Conservation (phyloP, 352 stramenopile genomes). For the Phytophthora hibernalis region DNA sequence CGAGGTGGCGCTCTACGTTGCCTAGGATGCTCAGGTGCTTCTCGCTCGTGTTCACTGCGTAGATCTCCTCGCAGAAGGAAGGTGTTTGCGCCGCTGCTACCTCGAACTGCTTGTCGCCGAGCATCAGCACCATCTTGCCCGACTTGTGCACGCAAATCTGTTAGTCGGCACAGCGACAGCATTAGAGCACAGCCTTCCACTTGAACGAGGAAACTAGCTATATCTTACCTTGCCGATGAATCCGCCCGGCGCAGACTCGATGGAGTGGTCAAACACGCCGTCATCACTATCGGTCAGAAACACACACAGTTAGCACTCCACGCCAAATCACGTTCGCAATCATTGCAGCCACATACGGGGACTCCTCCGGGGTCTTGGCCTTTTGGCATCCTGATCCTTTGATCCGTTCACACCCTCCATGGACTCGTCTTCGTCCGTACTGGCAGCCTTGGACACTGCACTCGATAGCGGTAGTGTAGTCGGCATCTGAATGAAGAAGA, state of each 20-base stretch:
- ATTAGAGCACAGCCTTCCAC: neutral
- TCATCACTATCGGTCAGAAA: slow-evolving; percentile 45
- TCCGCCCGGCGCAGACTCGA: slow-evolving; percentile 71
- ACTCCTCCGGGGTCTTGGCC: slow-evolving; percentile 32
- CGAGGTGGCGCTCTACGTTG: slow-evolving; percentile 75
- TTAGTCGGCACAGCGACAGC: neutral
- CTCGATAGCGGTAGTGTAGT: slow-evolving; percentile 82
- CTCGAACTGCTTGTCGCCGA: slow-evolving; percentile 89
- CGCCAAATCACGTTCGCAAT: neutral
- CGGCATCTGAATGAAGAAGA: slow-evolving; percentile 87
- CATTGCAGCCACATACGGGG: slow-evolving; percentile 19
- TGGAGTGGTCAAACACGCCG: slow-evolving; percentile 72
- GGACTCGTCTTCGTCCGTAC: slow-evolving; percentile 39
- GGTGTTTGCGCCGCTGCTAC: slow-evolving; percentile 80
- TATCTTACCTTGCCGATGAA: slow-evolving; percentile 82
- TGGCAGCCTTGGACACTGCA: slow-evolving; percentile 40
- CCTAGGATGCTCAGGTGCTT: slow-evolving; percentile 83
- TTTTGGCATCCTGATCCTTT: slow-evolving; percentile 26
- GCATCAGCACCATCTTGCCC: slow-evolving; percentile 85
- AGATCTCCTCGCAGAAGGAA: slow-evolving; percentile 85
- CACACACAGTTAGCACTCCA: slow-evolving; percentile 9
- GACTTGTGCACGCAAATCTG: slow-evolving; percentile 88
- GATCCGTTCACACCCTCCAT: slow-evolving; percentile 39
- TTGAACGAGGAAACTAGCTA: neutral
- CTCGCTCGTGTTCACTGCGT: slow-evolving; percentile 78